Evolutionary conservation across 768 basidiomycete species (phyloP).

Genomic region (Boletus pseudo-olivaceus): DNA sequence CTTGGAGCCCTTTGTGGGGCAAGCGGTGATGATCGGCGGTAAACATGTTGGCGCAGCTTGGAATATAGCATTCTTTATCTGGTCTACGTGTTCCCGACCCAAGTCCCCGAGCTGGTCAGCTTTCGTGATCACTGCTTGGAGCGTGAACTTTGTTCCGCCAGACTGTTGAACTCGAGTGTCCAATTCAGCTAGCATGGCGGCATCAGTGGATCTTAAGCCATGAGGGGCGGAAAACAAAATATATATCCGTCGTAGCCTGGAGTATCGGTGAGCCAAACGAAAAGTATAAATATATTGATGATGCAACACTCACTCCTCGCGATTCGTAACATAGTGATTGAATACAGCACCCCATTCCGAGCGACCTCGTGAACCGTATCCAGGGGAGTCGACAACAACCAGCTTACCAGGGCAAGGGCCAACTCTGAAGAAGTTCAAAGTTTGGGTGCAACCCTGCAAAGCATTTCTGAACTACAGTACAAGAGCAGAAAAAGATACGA

Average conservation of each 20-base stretch:
- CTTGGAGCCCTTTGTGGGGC: constrained; percentile 44
- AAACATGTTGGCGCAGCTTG: constrained; percentile 56
- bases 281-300: background rate
- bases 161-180: constrained; percentile 28
- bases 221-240: constrained; percentile 70
- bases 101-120: constrained; percentile 47
- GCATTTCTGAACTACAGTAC: background rate
- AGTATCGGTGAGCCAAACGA: background rate
- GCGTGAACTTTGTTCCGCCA: constrained; percentile 45
- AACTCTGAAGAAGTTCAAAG: constrained; percentile 71
- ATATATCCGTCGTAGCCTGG: constrained; percentile 66
- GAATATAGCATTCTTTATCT: constrained; percentile 51
- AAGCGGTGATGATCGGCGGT: constrained; percentile 57
- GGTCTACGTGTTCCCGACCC: constrained; percentile 35
- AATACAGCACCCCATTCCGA: constrained; percentile 74
- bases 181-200: constrained; percentile 58
- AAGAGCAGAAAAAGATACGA: constrained; percentile 20
- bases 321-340: constrained; percentile 56
- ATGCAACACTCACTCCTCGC: constrained; percentile 50
- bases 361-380: constrained; percentile 72
- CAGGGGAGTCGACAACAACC: constrained; percentile 75
- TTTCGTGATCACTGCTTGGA: constrained; percentile 75
- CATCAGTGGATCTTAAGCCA: constrained; percentile 53
- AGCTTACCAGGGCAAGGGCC: constrained; percentile 52
- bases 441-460: constrained; percentile 63